Percentiles rank a stretch among this genome's conserved stretches.
Evolutionary conservation across 352 stramenopile species (phyloP).

Genomic region (Nothophytophthora sp.): DNA sequence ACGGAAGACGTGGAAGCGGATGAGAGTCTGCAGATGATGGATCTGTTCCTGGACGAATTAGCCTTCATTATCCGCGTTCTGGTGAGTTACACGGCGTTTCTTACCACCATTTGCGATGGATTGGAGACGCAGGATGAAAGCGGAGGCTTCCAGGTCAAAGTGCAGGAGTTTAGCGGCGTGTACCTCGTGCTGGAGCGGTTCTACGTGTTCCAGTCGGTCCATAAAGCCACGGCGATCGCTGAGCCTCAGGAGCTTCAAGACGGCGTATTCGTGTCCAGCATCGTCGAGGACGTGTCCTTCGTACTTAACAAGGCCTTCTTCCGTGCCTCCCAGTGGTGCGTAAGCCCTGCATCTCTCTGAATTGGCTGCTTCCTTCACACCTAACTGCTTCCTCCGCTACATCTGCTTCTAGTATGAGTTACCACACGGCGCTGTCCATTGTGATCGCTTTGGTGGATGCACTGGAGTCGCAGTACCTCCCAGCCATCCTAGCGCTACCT

Average conservation of each 20-base stretch:
- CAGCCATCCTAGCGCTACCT: slow-evolving; percentile 70
- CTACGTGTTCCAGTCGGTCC: slow-evolving; percentile 85
- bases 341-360: not conserved
- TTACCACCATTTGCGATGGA: slow-evolving; percentile 51
- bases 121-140: slow-evolving; percentile 36
- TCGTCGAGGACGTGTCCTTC: slow-evolving; percentile 86
- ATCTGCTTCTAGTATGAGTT: slow-evolving; percentile 57
- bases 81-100: slow-evolving; percentile 65
- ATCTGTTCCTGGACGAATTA: slow-evolving; percentile 81
- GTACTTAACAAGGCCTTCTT: slow-evolving; percentile 86
- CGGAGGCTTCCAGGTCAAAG: slow-evolving; percentile 51
- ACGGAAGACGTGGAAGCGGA: slow-evolving; percentile 55
- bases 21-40: slow-evolving; percentile 88
- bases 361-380: slow-evolving; percentile 3
- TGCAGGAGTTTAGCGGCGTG: slow-evolving; percentile 77
- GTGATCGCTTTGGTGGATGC: slow-evolving; percentile 85
- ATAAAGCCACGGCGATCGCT: slow-evolving; percentile 82
- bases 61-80: slow-evolving; percentile 76
- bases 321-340: slow-evolving; percentile 71
- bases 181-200: slow-evolving; percentile 85
- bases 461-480: slow-evolving; percentile 79
- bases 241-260: slow-evolving; percentile 75
- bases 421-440: slow-evolving; percentile 79
- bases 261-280: slow-evolving; percentile 72
- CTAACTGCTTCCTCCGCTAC: slow-evolving; percentile 6